Evolutionary conservation across 768 basidiomycete species (phyloP), one percentile per base, ranked within the genome.

Genomic region (Lanmaoa pseudosensibilis): DNA sequence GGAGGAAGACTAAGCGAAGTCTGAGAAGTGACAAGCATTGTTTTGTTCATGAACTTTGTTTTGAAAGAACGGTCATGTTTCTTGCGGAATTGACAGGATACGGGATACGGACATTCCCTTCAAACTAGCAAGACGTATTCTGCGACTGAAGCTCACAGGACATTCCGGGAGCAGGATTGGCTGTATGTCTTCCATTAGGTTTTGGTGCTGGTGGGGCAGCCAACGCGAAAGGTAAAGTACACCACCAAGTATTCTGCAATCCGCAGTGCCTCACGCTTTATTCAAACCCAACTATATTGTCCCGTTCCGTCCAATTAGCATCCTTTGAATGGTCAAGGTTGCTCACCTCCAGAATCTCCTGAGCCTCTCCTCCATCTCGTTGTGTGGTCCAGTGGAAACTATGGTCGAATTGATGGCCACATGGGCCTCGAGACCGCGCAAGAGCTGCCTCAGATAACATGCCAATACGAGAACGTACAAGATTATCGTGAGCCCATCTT

Each of bases 371-470:
- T 67, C 70, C 77, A 88, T 76, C 64, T 85, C 82, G 15, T 58
- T 61, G 56, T 77, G 79, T 16, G 41, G 41, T n/a, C 85, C 86
- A 16, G 73, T 66, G 0, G 76, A 66, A 19, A 75, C n/a, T 36
- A 87, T 78, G 1, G 60, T 61, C 21, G 74, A 60, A 59, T 88
- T 83, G 54, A 66, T 66, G 12, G 59, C 71, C 1, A 83, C 78
- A 61, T 88, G 85, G 2, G 78, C 85, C 19, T 73, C 72, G 5
- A 88, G 76, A 60, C 88, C 88, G 12, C 80, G 74, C 59, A 77
- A 77, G 32, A 88, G 82, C 83, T 1, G 72, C 70, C 5, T 62
- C 56, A 16, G 83, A 80, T 13, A 87, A 74, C 12, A 69, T 65
- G 15, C 66, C 49, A 58, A 80, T 81, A 18, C 18, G 38, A 7